Conservation (phyloP, 148 eudicot species). For the Rhododendron mucronatum region DNA sequence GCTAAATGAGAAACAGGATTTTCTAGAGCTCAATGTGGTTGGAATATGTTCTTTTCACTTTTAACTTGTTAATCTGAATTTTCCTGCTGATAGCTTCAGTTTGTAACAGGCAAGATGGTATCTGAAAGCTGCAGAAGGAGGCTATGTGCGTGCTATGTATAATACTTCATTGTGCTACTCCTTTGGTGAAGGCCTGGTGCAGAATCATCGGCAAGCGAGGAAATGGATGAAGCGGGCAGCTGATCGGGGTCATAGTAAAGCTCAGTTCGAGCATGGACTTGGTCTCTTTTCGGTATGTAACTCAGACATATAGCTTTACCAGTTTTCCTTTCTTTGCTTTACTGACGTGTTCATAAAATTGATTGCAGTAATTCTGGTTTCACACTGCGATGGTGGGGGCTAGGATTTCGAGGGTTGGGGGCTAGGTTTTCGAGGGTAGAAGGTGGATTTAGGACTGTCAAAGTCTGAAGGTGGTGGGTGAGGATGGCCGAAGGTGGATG, state of each 20-base stretch:
- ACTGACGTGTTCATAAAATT: neutral
- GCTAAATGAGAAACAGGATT: neutral
- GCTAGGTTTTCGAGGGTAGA: no score
- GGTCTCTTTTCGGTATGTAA: slow-evolving; percentile 63
- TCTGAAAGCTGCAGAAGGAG: slow-evolving; percentile 77
- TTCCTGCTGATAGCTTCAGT: slow-evolving; percentile 1
- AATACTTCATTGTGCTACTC: slow-evolving; percentile 70
- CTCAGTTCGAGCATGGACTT: slow-evolving; percentile 79
- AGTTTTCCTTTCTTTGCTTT: neutral
- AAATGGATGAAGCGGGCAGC: slow-evolving; percentile 97
- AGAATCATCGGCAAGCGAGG: slow-evolving; percentile 50
- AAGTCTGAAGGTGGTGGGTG: no score
- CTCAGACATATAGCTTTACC: neutral
- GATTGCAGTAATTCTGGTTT: neutral
- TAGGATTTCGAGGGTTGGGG: no score
- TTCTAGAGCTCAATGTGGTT: neutral
- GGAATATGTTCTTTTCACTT: neutral
- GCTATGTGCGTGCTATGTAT: slow-evolving; percentile 89
- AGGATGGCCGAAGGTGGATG: no score
- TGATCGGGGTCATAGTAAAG: slow-evolving; percentile 87
- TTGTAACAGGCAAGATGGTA: slow-evolving; percentile 75
- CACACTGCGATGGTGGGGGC: neutral
- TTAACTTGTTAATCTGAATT: neutral
- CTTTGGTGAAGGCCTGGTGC: slow-evolving; percentile 59
- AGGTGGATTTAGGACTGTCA: no score